A percentile compares a stretch with the other conserved stretches of the same genome.
Conservation (phyloP, 2,329 filamentous ascomycete species). For the Diaporthe caulivora region DNA sequence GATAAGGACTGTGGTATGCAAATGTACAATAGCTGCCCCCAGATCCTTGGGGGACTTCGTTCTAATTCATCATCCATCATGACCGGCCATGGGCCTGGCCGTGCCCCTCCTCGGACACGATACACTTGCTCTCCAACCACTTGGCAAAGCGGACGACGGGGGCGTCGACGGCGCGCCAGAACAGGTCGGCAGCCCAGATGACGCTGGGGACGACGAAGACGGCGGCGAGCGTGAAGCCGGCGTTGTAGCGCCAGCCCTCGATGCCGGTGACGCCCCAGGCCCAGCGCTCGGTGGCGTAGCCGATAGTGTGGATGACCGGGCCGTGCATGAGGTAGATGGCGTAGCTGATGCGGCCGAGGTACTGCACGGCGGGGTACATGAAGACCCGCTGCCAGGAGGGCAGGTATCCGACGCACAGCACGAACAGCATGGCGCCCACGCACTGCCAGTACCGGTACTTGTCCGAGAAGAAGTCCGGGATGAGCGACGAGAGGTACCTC, state of each 20-base stretch:
- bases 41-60: not conserved
- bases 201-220: conserved; percentile 63
- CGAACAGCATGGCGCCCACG: conserved; percentile 64
- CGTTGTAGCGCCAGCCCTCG: conserved; percentile 58
- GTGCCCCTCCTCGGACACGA: conserved; percentile 41
- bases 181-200: conserved; percentile 68
- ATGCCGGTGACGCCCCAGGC: conserved; percentile 62
- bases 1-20: conserved; percentile 23
- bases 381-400: conserved; percentile 63
- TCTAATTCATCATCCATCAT: not conserved
- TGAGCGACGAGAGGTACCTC: conserved; percentile 59
- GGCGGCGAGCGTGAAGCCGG: conserved; percentile 60
- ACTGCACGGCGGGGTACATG: conserved; percentile 63
- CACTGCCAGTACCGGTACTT: conserved; percentile 70
- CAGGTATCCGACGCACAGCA: conserved; percentile 62
- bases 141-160: conserved; percentile 68
- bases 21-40: not conserved
- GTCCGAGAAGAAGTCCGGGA: conserved; percentile 62
- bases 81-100: conserved; percentile 17
- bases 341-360: conserved; percentile 72
- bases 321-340: conserved; percentile 73
- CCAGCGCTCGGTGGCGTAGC: conserved; percentile 64
- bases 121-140: conserved; percentile 63
- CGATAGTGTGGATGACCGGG: conserved; percentile 64
- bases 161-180: conserved; percentile 67